Conservation (phyloP, 139 green algal species). For the Pleodorina starrii region DNA sequence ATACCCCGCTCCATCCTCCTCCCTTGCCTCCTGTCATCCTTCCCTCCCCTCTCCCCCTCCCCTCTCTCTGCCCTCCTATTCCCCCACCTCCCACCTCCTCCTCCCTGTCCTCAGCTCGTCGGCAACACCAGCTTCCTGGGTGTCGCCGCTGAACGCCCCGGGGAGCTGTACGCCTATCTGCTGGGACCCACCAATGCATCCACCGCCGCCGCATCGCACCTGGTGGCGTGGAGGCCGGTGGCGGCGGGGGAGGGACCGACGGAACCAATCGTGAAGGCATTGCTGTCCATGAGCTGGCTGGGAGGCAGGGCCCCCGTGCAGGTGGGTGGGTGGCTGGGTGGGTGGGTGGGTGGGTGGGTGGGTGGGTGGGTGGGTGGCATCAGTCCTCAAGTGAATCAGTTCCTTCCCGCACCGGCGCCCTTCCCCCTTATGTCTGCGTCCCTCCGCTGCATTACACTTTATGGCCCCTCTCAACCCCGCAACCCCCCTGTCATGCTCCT, state of each 20-base stretch:
- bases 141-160: slow-evolving; percentile 6
- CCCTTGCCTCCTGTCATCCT: no score
- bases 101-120: background rate
- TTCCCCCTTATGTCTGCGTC: no score
- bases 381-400: background rate
- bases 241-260: slow-evolving; percentile 32
- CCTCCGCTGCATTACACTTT: background rate
- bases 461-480: background rate
- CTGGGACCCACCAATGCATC: background rate
- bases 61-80: background rate
- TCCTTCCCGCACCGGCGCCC: background rate
- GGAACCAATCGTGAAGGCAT: background rate
- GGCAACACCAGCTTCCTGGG: slow-evolving; percentile 30
- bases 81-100: no score
- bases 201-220: slow-evolving; percentile 19
- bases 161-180: slow-evolving; percentile 42
- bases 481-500: no score
- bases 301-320: background rate
- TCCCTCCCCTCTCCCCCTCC: background rate
- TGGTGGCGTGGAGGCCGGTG: slow-evolving; percentile 49
- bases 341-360: background rate
- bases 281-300: background rate
- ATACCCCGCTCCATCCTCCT: no score
- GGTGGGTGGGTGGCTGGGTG: background rate
- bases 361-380: background rate